Base-by-base conservation (phyloP, 139 green algal species). In the Chlamydomonas sphaeroides region DNA sequence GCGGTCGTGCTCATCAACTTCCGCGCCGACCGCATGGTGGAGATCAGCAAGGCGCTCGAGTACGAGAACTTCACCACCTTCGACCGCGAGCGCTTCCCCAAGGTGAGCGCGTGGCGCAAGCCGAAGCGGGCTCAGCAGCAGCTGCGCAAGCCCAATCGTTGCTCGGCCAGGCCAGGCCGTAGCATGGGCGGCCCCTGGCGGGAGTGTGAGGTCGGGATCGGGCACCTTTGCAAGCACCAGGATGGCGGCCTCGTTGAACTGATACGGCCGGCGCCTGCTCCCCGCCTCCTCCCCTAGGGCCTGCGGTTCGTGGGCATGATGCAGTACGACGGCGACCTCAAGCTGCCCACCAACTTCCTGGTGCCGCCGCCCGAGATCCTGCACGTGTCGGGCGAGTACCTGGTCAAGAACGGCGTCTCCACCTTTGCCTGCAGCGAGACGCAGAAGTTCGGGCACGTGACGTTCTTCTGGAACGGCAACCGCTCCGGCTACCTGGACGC, bases 381-480 rank as follows among this genome's bases (percentile, higher is more conserved):
- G 49, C 71, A 90, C 65, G 87, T 90, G 41, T 88, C 62, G 48
- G 96, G 96, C 42, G 87, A 98, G 88, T 98, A 96, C 87, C 87
- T 99, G 70, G 93, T 92, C 25, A 91, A 94, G 76, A 97, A 96
- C 82, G 92, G 93, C 80, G 78, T 98, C 53, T 86, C 72, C 71
- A 97, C 94, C 38, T 99, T 98, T 87, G 96, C 95, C 4, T 98
- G 94, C 95, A 95, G 86, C 38, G 96, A 99, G 90, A 99, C 96
- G 10, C 95, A 98, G 84, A 99, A 98, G 92, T 98, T 99, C 84
- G 94, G 96, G 28, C 94, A 96, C 85, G 92, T 97, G 39, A 99
- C 96, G 11, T 99, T 99, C 90, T 99, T 99, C 91, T 99, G 96
- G 96, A 99, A 99, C 85, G 96, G 96, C 85, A 99, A 99, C 93